A percentile compares a stretch with the other conserved stretches of the same genome.
Conservation (phyloP, 208 protist species). For the Phytomonas sp. region DNA sequence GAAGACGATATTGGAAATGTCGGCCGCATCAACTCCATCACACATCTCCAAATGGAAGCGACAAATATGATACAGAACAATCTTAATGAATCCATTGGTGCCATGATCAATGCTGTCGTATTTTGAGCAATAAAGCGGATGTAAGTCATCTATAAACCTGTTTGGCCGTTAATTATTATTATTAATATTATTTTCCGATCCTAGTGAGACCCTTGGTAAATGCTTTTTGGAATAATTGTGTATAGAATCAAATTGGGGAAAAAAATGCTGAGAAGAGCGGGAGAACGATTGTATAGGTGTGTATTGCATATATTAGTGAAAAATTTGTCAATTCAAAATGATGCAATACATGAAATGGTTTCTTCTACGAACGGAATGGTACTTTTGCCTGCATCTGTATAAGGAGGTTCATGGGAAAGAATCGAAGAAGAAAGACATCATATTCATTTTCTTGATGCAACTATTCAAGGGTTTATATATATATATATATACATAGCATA, state of each 20-base stretch:
- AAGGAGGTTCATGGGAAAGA: background rate
- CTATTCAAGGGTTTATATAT: slow-evolving; percentile 9
- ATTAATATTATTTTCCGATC: slow-evolving; percentile 2
- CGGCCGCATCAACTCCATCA: slow-evolving; percentile 67
- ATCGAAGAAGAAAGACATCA: background rate
- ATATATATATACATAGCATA: slow-evolving; percentile 2
- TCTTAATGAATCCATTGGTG: slow-evolving; percentile 74
- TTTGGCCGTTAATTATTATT: slow-evolving; percentile 13
- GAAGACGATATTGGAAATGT: slow-evolving; percentile 86
- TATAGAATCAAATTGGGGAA: background rate
- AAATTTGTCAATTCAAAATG: background rate
- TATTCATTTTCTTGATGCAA: slow-evolving; percentile 4
- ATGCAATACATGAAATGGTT: background rate
- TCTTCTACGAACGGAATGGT: background rate
- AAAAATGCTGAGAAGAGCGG: background rate
- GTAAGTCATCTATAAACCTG: slow-evolving; percentile 3
- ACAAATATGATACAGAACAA: slow-evolving; percentile 71
- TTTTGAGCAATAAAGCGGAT: slow-evolving; percentile 38
- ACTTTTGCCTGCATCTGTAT: background rate
- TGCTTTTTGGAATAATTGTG: background rate
- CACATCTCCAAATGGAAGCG: slow-evolving; percentile 71
- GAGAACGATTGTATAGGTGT: background rate
- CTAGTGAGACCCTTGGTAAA: background rate
- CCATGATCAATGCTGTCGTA: slow-evolving; percentile 84
- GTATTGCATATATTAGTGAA: background rate